phyloP scores from a whole-genome alignment of 2,329 filamentous ascomycete genomes.

The Xylariales sp. region DNA sequence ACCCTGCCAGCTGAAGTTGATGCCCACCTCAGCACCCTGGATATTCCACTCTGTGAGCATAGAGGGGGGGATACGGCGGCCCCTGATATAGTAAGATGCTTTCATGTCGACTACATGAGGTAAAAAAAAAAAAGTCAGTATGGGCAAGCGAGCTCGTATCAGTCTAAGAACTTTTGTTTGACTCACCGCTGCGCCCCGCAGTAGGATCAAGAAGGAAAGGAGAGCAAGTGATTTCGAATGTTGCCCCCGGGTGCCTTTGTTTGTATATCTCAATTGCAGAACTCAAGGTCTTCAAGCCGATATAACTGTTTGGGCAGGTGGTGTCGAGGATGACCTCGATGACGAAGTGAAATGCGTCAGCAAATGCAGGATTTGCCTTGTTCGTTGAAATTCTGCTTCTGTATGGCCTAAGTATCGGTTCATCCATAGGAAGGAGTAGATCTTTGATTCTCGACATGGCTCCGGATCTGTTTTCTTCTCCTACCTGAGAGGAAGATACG shows the following conservation, averaged over 20 bases:
- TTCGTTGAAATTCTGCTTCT: neutral
- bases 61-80: conserved; percentile 19
- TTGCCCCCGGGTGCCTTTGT: conserved; percentile 32
- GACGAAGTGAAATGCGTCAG: conserved; percentile 25
- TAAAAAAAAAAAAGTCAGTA: no score
- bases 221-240: conserved; percentile 42
- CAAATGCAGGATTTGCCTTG: neutral
- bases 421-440: conserved; percentile 18
- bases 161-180: no score
- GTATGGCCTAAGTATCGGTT: neutral
- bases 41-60: conserved; percentile 15
- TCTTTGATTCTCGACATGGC: conserved; percentile 23
- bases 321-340: conserved; percentile 47
- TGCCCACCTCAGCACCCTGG: conserved; percentile 29
- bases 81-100: conserved; percentile 27
- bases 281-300: conserved; percentile 42
- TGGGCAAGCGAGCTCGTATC: no score
- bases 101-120: conserved; percentile 34
- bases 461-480: neutral
- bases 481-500: no score
- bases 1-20: conserved; percentile 36
- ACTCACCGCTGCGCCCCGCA: conserved; percentile 23
- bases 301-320: conserved; percentile 49
- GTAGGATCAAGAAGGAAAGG: conserved; percentile 37
- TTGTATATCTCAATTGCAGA: conserved; percentile 37